Percentiles rank a stretch among this genome's conserved stretches.
Evolutionary conservation across 495 filamentous ascomycete species (phyloP).

Genomic region (Cercophora scortea): DNA sequence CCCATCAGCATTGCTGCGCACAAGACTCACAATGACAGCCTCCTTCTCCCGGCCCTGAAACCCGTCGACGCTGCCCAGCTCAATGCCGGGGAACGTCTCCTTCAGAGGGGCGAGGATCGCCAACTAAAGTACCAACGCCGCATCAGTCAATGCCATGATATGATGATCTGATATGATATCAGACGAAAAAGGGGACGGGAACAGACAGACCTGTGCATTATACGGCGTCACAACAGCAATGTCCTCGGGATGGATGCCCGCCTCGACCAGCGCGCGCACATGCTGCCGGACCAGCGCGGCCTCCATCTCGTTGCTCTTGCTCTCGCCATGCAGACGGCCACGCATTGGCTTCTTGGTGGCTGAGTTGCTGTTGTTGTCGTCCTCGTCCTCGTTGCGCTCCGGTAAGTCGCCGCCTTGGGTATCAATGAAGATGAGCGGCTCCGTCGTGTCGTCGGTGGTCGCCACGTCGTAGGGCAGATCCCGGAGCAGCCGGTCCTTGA

Average conservation of each 20-base stretch:
- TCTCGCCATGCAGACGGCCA: neutral
- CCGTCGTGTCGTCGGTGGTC: slow-evolving; percentile 78
- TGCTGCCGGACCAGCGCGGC: slow-evolving; percentile 72
- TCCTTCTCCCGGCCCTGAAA: slow-evolving; percentile 98
- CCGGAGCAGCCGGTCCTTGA: slow-evolving; percentile 65
- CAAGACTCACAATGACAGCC: slow-evolving; percentile 82
- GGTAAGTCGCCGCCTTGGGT: slow-evolving; percentile 92
- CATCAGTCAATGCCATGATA: too few relatives aligned
- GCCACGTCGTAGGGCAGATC: slow-evolving; percentile 72
- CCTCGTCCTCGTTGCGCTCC: slow-evolving; percentile 29
- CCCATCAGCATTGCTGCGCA: slow-evolving; percentile 76
- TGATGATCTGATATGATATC: neutral
- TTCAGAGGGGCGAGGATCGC: slow-evolving; percentile 71
- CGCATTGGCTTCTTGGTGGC: slow-evolving; percentile 18
- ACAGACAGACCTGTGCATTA: slow-evolving; percentile 69
- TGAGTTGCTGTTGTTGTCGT: neutral
- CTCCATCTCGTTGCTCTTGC: slow-evolving; percentile 82
- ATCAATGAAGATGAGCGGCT: slow-evolving; percentile 88
- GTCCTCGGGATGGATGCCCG: slow-evolving; percentile 70
- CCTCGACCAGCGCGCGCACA: slow-evolving; percentile 62
- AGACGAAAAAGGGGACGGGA: neutral
- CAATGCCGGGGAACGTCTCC: slow-evolving; percentile 71
- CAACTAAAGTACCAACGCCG: slow-evolving; percentile 34
- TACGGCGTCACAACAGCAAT: slow-evolving; percentile 95
- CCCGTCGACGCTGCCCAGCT: slow-evolving; percentile 90